Evolutionary conservation across 495 filamentous ascomycete species (phyloP).

Genomic region (Chaetomium cochliodes): DNA sequence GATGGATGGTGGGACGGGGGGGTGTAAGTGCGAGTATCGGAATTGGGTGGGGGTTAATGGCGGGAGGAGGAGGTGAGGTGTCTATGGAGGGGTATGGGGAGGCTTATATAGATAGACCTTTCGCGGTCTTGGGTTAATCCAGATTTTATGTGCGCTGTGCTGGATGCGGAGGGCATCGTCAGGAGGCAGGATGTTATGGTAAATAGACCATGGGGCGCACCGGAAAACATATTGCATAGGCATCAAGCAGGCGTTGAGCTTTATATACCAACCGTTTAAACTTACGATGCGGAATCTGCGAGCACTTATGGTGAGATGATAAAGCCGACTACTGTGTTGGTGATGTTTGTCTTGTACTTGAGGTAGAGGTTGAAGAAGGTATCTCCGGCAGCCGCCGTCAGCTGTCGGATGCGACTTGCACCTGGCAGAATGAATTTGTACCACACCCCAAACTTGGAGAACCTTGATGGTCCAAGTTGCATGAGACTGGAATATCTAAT

Average conservation of each 20-base stretch:
- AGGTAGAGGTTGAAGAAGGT: background rate
- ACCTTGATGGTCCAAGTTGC: background rate
- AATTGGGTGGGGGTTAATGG: constrained; percentile 55
- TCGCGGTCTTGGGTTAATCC: no score
- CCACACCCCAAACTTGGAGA: background rate
- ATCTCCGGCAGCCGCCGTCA: background rate
- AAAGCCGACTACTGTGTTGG: background rate
- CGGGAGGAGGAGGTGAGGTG: background rate
- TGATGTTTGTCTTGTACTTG: background rate
- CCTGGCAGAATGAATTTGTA: background rate
- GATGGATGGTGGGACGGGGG: constrained; percentile 69
- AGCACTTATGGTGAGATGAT: background rate
- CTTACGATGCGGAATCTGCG: background rate
- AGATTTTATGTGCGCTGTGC: no score
- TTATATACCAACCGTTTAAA: background rate
- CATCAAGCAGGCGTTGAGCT: constrained; percentile 15
- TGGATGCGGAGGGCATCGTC: no score
- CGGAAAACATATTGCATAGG: constrained; percentile 11
- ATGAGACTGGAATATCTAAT: background rate
- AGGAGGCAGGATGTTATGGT: no score
- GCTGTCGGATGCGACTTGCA: background rate
- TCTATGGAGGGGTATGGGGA: background rate
- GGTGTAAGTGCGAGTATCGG: constrained; percentile 71
- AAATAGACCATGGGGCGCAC: no score
- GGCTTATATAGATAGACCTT: no score